A percentile compares a stretch with the other conserved stretches of the same genome.
Conservation (phyloP, 2,329 filamentous ascomycete genomes). For the Microsporum ferrugineum region DNA sequence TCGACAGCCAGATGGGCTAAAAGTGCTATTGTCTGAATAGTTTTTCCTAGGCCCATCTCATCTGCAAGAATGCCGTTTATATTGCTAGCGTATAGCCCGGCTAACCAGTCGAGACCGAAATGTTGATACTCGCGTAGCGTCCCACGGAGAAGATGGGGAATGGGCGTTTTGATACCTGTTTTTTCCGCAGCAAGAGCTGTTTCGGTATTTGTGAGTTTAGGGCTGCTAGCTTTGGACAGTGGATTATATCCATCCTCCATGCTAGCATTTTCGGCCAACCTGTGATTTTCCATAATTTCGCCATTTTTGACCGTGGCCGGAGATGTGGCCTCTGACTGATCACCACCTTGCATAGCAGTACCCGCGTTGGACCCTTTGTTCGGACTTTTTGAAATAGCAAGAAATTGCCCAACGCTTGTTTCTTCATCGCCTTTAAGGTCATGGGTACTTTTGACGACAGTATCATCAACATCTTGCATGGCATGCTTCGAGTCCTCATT, state of each 20-base stretch:
- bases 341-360: not conserved
- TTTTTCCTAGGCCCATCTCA: constrained; percentile 97
- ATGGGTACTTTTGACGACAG: constrained; percentile 12
- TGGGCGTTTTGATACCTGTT: constrained; percentile 48
- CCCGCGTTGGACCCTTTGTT: not conserved
- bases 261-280: not conserved
- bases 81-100: constrained; percentile 77
- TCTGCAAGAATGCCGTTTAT: constrained; percentile 96
- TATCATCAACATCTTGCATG: constrained; percentile 16
- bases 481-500: constrained; percentile 34
- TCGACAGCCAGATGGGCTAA: constrained; percentile 84
- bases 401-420: constrained; percentile 26
- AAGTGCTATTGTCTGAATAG: constrained; percentile 91
- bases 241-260: not conserved
- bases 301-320: not conserved
- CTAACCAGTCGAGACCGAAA: constrained; percentile 93
- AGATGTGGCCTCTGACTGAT: not conserved
- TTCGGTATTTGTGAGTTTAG: not conserved
- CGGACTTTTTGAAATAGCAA: constrained; percentile 21
- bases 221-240: not conserved
- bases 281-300: not conserved
- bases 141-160: constrained; percentile 74
- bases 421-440: constrained; percentile 21
- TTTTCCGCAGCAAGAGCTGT: not conserved
- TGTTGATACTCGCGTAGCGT: constrained; percentile 93